Conservation (phyloP, 306 rosid genomes). For the Malus fusca region DNA sequence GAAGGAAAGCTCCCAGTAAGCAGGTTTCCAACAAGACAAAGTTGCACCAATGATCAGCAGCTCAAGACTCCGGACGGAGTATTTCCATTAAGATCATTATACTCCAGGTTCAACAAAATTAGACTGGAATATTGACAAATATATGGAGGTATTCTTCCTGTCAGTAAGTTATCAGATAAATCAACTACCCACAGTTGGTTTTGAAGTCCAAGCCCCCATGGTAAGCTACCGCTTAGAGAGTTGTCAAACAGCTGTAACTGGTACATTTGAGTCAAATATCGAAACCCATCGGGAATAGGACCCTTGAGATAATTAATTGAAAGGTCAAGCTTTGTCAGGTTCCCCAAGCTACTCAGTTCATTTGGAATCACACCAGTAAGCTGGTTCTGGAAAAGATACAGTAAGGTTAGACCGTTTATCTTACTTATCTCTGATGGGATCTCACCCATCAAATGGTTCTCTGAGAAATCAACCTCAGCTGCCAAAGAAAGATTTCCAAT, state of each 20-base stretch:
- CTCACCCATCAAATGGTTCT: conserved; percentile 60
- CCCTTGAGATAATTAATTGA: conserved; percentile 80
- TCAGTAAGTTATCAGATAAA: conserved; percentile 59
- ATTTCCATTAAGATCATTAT: conserved; percentile 55
- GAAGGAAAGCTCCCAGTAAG: conserved; percentile 77
- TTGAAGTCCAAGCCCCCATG: conserved; percentile 53
- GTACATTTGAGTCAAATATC: conserved; percentile 41
- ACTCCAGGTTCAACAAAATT: conserved; percentile 58
- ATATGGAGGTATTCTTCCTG: conserved; percentile 68
- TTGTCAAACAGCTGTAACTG: conserved; percentile 84
- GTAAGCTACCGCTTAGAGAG: conserved; percentile 66
- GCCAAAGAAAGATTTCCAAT: conserved; percentile 76
- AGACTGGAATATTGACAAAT: conserved; percentile 59
- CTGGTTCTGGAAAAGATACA: conserved; percentile 81
- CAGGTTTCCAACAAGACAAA: conserved; percentile 57
- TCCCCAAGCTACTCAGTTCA: conserved; percentile 56
- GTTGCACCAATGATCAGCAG: conserved; percentile 55
- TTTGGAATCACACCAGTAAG: conserved; percentile 76
- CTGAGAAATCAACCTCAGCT: conserved; percentile 72
- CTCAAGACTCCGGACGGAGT: conserved; percentile 61
- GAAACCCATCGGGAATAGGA: conserved; percentile 69
- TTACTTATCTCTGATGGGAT: conserved; percentile 73
- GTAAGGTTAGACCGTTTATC: conserved; percentile 51
- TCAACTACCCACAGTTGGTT: conserved; percentile 95
- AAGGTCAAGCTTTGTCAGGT: conserved; percentile 69